Conservation (phyloP, 257 asterid species). For the Ilex asprella region DNA sequence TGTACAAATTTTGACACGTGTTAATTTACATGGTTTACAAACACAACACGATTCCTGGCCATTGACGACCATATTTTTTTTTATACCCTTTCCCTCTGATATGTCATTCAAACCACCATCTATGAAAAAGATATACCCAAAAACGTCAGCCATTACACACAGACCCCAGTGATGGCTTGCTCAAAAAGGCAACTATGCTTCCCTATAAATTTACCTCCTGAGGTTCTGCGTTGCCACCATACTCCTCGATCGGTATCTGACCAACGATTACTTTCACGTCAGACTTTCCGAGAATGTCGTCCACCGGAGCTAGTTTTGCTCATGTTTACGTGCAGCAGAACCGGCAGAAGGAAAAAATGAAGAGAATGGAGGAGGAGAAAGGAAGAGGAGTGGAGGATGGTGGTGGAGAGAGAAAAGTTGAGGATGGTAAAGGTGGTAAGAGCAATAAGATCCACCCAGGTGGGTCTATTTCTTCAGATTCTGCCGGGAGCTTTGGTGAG, state of each 20-base stretch:
- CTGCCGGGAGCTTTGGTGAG: too few species aligned
- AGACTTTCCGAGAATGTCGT: slow-evolving; percentile 25
- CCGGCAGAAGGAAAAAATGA: slow-evolving; percentile 23
- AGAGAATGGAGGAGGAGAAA: slow-evolving; percentile 25
- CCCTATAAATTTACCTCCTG: slow-evolving; percentile 28
- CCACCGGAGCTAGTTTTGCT: slow-evolving; percentile 42
- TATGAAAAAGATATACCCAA: slow-evolving; percentile 6
- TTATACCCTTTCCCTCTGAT: slow-evolving; percentile 21
- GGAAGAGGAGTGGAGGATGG: slow-evolving; percentile 5
- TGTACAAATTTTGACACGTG: too few species aligned
- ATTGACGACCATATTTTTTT: too few species aligned
- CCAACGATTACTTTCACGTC: not conserved
- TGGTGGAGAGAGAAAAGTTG: slow-evolving; percentile 9
- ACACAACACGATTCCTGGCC: not conserved
- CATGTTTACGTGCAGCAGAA: slow-evolving; percentile 35
- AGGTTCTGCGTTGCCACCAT: too few species aligned
- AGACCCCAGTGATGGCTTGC: not conserved
- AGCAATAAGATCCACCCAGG: slow-evolving; percentile 34
- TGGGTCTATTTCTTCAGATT: slow-evolving; percentile 14
- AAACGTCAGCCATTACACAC: slow-evolving; percentile 5
- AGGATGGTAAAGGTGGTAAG: slow-evolving; percentile 14
- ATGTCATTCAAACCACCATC: slow-evolving; percentile 8
- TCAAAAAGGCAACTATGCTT: not conserved
- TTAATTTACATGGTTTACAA: too few species aligned
- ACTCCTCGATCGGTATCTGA: slow-evolving; percentile 4